Evolutionary conservation across 139 green algal species (phyloP), one percentile per base, ranked within the genome.

Genomic region (Volvox africanus): DNA sequence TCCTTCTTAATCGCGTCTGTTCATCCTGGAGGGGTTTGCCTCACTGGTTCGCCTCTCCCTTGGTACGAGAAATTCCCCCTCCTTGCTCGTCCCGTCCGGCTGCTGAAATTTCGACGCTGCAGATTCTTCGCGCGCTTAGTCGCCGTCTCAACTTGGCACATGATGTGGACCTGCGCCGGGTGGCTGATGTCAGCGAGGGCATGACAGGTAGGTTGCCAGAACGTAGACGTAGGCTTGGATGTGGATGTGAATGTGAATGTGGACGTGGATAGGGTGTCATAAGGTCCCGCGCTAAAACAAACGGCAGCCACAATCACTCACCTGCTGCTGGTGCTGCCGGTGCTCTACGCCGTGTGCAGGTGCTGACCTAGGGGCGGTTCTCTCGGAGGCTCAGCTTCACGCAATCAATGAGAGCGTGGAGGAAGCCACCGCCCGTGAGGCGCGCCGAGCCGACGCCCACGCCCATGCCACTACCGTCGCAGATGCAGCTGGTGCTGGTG

Each of bases 361-460:
- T 30, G 97, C 97, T 26, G 97, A 99, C 92, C 92, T 99, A 81
- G 90, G 92, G 1, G 96, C 96, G 1, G 32, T 99, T 30, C 92
- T 99, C 68, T 94, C 96, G 9, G 97, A 99, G 81, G 96, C 97
- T 20, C 96, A 98, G 94, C 94, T 99, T 55, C 90, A 93, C 22
- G 97, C 97, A 67, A 96, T 97, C 75, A 96, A 98, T 89, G 93
- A 96, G 65, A 77, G 75, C 28, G 81, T 99, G 50, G 95, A 97
- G 22, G 28, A 16, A 36, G 37, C 65, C 18, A 82, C 5, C 14
- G 0, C 30, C 30, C 14, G 32, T 19, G 76, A 18, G 30, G 76
- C 76, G 11, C 0, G 32, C 32, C 17, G 30, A 2, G 2, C 33
- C 30, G 76, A 19, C 71, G 22, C 71, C 18, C 2, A 35, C 14